Percentiles rank a stretch among this genome's conserved stretches.
These are phyloP conservation scores for Mixia osmundae DNA, from an alignment of 1,284 basidiomycete genomes.

Conservation along the genomic window DNA sequence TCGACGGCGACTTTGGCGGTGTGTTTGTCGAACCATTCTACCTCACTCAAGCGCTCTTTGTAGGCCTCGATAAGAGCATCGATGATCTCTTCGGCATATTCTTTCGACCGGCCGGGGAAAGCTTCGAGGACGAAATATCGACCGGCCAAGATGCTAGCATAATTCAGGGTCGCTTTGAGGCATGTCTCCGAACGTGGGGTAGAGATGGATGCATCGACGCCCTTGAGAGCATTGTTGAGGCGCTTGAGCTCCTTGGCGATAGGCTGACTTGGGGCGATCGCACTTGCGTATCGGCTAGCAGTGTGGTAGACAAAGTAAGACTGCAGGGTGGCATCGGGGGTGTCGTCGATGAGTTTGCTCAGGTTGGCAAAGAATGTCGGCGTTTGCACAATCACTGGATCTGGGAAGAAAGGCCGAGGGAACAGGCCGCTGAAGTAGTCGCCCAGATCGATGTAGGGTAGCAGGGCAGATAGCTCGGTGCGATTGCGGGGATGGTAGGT, in stretches of 20 bases:
- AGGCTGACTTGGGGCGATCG: conserved; percentile 43
- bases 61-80: conserved; percentile 67
- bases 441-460: conserved; percentile 49
- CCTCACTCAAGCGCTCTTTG: conserved; percentile 44
- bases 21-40: conserved; percentile 79
- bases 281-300: conserved; percentile 32
- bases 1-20: conserved; percentile 59
- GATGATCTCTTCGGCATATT: conserved; percentile 63
- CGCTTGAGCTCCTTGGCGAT: conserved; percentile 47
- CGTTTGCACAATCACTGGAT: conserved; percentile 51
- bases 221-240: conserved; percentile 46
- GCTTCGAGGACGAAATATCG: conserved; percentile 58
- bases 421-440: conserved; percentile 65
- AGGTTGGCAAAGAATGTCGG: conserved; percentile 53
- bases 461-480: conserved; percentile 28
- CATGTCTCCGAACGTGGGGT: conserved; percentile 50
- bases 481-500: conserved; percentile 76
- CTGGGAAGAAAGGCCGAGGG: conserved; percentile 44
- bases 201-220: conserved; percentile 65
- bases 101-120: conserved; percentile 56
- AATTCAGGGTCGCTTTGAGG: conserved; percentile 23
- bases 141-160: conserved; percentile 30
- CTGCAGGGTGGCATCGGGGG: conserved; percentile 47
- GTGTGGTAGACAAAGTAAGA: conserved; percentile 42
- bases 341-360: conserved; percentile 42